phyloP scores from a whole-genome alignment of 2,329 filamentous ascomycete genomes.

The Pseudogymnoascus verrucosus region DNA sequence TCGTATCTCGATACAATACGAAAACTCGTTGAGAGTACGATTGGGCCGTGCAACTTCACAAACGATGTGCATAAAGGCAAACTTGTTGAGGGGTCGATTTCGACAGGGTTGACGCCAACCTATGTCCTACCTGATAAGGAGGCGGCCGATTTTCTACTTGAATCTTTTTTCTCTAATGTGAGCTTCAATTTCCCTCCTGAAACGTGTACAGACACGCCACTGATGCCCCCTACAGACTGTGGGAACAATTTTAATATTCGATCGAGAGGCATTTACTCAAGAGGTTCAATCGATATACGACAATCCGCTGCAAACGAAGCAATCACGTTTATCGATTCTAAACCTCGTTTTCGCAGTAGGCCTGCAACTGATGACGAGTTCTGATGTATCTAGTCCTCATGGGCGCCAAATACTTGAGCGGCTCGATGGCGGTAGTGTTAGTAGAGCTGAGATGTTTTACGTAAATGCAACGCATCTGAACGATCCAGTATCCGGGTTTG shows the following conservation, averaged over 20 bases:
- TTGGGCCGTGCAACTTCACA: constrained; percentile 21
- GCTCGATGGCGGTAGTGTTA: too few species aligned
- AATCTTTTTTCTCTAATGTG: constrained; percentile 11
- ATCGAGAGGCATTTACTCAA: constrained; percentile 2
- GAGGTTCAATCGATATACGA: constrained; percentile 10
- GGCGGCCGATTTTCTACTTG: constrained; percentile 10
- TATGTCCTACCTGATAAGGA: constrained; percentile 11
- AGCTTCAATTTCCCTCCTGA: too few species aligned
- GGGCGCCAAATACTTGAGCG: too few species aligned
- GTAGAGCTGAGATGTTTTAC: constrained; percentile 13
- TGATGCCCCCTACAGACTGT: neutral
- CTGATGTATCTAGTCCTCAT: neutral
- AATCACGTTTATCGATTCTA: constrained; percentile 13
- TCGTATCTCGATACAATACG: constrained; percentile 24
- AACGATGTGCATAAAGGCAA: constrained; percentile 19
- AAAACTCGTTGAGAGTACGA: constrained; percentile 20
- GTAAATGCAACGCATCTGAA: constrained; percentile 13
- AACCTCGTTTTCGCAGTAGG: constrained; percentile 16
- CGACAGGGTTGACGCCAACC: constrained; percentile 6
- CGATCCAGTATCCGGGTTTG: constrained; percentile 31
- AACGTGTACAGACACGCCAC: too few species aligned
- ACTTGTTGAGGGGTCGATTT: constrained; percentile 20
- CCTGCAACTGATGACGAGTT: constrained; percentile 12
- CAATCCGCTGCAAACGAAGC: constrained; percentile 12
- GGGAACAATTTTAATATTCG: constrained; percentile 10